Evolutionary conservation across 345 rosid species (phyloP).

Genomic region (Salix purpurea): DNA sequence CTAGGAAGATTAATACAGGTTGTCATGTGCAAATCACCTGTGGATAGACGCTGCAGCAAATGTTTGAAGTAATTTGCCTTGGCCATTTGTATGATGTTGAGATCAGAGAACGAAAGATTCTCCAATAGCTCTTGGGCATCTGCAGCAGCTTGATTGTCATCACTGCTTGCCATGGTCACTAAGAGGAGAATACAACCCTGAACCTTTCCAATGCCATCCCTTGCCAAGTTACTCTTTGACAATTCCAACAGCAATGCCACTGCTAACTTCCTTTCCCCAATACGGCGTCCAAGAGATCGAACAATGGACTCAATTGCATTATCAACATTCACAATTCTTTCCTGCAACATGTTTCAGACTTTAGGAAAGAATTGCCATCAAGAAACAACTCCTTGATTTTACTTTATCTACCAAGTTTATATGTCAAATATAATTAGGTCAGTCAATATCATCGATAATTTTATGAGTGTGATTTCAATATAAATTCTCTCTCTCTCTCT

Average conservation of each 20-base stretch:
- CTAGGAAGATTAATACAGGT: slow-evolving; percentile 6
- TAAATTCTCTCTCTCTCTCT: neutral
- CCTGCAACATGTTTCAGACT: slow-evolving; percentile 37
- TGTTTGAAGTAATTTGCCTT: slow-evolving; percentile 62
- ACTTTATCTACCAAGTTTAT: neutral
- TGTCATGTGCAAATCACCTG: slow-evolving; percentile 35
- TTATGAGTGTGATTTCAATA: neutral
- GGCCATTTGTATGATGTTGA: slow-evolving; percentile 58
- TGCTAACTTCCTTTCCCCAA: slow-evolving; percentile 53
- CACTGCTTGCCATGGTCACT: slow-evolving; percentile 58
- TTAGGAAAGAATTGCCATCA: slow-evolving; percentile 1
- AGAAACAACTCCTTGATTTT: neutral
- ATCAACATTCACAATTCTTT: slow-evolving; percentile 43
- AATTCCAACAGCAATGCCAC: slow-evolving; percentile 49
- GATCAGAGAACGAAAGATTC: slow-evolving; percentile 52
- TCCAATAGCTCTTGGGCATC: slow-evolving; percentile 52
- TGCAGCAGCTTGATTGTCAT: slow-evolving; percentile 44
- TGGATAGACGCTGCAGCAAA: slow-evolving; percentile 49
- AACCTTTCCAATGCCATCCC: slow-evolving; percentile 47
- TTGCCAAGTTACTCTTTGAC: slow-evolving; percentile 32
- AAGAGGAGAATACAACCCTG: slow-evolving; percentile 63
- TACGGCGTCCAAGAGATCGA: slow-evolving; percentile 53
- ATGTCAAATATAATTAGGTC: neutral
- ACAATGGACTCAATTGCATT: slow-evolving; percentile 50
- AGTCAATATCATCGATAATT: neutral